phyloP scores from a whole-genome alignment of 2,329 filamentous ascomycete species.

The Thermoascus crustaceus region DNA sequence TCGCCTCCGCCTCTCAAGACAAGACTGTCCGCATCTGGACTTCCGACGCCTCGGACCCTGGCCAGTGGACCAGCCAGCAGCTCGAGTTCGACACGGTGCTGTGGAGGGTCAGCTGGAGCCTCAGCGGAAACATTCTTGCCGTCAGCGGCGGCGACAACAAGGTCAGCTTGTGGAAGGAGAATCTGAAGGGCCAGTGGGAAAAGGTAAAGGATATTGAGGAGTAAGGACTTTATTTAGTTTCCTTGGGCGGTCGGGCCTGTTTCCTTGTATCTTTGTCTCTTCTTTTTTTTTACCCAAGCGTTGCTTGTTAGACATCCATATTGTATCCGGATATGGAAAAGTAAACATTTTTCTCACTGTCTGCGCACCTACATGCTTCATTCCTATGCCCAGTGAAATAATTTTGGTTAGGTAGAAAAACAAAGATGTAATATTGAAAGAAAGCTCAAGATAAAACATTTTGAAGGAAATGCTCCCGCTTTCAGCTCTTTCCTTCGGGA shows the following conservation, averaged over 20 bases:
- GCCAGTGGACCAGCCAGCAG: conserved; percentile 76
- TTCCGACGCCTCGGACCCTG: conserved; percentile 55
- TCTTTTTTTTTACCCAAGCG: conserved; percentile 4
- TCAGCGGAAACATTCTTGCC: conserved; percentile 92
- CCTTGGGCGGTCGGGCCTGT: not conserved
- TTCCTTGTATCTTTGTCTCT: conserved; percentile 5
- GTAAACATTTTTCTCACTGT: too few species aligned
- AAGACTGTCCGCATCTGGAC: conserved; percentile 99
- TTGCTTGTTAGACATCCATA: conserved; percentile 7
- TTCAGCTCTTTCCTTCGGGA: too few species aligned
- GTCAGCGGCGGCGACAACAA: conserved; percentile 94
- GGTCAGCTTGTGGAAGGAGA: conserved; percentile 97
- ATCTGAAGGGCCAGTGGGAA: conserved; percentile 92
- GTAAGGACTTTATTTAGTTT: conserved; percentile 32
- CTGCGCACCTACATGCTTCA: too few species aligned
- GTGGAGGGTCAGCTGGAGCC: conserved; percentile 96
- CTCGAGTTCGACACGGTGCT: conserved; percentile 81
- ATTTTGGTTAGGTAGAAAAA: too few species aligned
- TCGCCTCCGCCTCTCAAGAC: conserved; percentile 90
- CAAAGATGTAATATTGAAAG: too few species aligned
- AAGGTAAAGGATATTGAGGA: conserved; percentile 95
- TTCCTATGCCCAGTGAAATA: too few species aligned
- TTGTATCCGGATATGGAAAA: not conserved
- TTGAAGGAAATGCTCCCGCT: too few species aligned
- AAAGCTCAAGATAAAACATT: too few species aligned